These are phyloP conservation scores for Penicillium hesseltinei DNA, from an alignment of 2,329 filamentous ascomycete genomes.

Conservation along the genomic window DNA sequence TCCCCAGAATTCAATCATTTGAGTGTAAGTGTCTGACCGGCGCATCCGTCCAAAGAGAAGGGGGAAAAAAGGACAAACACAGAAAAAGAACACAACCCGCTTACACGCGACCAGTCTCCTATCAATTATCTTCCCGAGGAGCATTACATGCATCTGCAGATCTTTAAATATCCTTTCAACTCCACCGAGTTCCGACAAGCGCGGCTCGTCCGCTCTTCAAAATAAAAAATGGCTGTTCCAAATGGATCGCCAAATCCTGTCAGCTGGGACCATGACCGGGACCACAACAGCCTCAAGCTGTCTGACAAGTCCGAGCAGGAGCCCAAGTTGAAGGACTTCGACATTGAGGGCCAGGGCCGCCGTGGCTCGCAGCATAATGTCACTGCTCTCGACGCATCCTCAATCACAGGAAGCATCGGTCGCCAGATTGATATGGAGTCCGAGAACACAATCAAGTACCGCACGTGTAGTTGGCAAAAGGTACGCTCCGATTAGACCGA, in stretches of 20 bases:
- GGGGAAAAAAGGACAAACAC: background rate
- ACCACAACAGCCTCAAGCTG: conserved; percentile 18
- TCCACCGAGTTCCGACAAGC: conserved; percentile 33
- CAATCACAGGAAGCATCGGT: conserved; percentile 49
- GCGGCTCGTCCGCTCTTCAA: conserved; percentile 37
- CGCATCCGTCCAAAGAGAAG: background rate
- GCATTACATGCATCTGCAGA: conserved; percentile 38
- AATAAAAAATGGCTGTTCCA: conserved; percentile 38
- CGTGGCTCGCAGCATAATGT: conserved; percentile 19
- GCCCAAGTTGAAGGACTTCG: conserved; percentile 30
- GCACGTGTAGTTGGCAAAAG: conserved; percentile 93
- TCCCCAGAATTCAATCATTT: background rate
- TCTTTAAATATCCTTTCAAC: conserved; percentile 23
- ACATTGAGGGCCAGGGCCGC: conserved; percentile 30
- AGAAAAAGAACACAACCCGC: background rate
- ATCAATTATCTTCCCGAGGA: conserved; percentile 4
- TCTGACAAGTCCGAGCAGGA: conserved; percentile 26
- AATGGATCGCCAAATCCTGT: conserved; percentile 19
- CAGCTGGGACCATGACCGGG: conserved; percentile 13
- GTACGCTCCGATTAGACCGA: conserved; percentile 41
- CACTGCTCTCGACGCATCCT: conserved; percentile 32
- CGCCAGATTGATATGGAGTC: conserved; percentile 75
- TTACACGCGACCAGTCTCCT: background rate
- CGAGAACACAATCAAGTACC: conserved; percentile 79
- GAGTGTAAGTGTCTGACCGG: background rate